Percentiles rank a stretch among this genome's conserved stretches.
Evolutionary conservation across 805 yeast genomes (phyloP).

Genomic region (Saturnispora dispora): DNA sequence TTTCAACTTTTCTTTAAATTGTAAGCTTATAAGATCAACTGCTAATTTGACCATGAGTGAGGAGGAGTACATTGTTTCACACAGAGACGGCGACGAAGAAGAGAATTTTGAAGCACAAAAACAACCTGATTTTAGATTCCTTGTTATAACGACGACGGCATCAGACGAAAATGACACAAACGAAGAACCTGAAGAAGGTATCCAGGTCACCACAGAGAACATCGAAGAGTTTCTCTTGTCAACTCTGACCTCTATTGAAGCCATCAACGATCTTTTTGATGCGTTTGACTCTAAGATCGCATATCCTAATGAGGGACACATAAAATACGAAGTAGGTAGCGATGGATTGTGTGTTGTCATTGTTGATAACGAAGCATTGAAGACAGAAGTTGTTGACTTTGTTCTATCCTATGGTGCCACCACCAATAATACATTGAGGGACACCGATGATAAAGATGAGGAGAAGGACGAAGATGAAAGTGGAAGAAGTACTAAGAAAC

Average conservation of each 20-base stretch:
- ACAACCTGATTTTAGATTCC: slow-evolving; percentile 8
- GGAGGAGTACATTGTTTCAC: slow-evolving; percentile 13
- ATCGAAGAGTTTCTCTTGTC: slow-evolving; percentile 6
- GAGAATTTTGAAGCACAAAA: slow-evolving; percentile 1
- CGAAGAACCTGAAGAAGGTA: slow-evolving; percentile 19
- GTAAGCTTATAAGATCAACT: background rate
- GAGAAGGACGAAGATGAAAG: slow-evolving; percentile 12
- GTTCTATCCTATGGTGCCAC: slow-evolving; percentile 25
- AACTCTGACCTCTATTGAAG: slow-evolving; percentile 34
- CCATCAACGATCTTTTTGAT: slow-evolving; percentile 44
- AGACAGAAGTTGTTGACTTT: slow-evolving; percentile 32
- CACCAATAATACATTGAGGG: background rate
- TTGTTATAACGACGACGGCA: slow-evolving; percentile 14
- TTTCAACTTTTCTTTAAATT: background rate
- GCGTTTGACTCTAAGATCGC: slow-evolving; percentile 43
- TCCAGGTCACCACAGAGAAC: slow-evolving; percentile 8
- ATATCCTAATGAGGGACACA: slow-evolving; percentile 43
- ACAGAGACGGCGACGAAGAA: slow-evolving; percentile 8
- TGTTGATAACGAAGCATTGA: slow-evolving; percentile 35
- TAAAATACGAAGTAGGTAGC: slow-evolving; percentile 52
- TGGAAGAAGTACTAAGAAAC: slow-evolving; percentile 1
- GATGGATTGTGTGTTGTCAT: slow-evolving; percentile 51
- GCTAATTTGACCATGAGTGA: slow-evolving; percentile 9
- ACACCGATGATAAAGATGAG: background rate
- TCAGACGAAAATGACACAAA: slow-evolving; percentile 10